phyloP scores from a whole-genome alignment of 2,329 filamentous ascomycete genomes.

The Colletotrichum orchidophilum region DNA sequence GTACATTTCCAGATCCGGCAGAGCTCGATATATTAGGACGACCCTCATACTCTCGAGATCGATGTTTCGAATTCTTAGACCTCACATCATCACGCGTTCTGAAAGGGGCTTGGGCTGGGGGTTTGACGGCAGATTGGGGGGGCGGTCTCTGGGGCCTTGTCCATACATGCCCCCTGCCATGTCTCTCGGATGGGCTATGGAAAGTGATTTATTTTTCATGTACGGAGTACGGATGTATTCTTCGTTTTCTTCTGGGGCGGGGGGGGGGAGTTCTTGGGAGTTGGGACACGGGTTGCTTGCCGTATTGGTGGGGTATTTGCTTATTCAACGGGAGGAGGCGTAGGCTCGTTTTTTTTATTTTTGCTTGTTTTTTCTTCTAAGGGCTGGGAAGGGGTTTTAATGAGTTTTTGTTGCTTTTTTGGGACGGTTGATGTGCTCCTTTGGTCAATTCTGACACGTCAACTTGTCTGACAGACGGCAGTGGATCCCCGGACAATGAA shows the following conservation, averaged over 20 bases:
- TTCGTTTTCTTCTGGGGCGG: background rate
- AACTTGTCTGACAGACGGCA: background rate
- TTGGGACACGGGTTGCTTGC: background rate
- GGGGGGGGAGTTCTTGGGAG: background rate
- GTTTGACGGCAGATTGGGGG: background rate
- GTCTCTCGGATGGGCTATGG: background rate
- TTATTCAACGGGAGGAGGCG: background rate
- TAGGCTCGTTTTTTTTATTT: background rate
- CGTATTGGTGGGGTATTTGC: background rate
- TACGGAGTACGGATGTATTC: too few relatives aligned
- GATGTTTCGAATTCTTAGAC: background rate
- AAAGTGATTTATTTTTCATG: background rate
- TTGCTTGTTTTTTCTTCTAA: background rate
- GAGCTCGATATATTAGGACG: background rate
- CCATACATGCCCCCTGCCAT: background rate
- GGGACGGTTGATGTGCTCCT: background rate
- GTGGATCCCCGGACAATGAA: background rate
- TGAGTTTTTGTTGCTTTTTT: background rate
- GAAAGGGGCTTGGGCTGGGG: background rate
- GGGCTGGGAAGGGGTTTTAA: background rate
- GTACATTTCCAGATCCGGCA: background rate
- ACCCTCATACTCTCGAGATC: background rate
- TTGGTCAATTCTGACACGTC: background rate
- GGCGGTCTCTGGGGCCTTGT: background rate
- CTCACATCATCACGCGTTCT: slow-evolving; percentile 17